Percentiles rank a stretch among this genome's conserved stretches.
Evolutionary conservation across 1,284 basidiomycete species (phyloP).

Genomic region (Takashimella koratensis): DNA sequence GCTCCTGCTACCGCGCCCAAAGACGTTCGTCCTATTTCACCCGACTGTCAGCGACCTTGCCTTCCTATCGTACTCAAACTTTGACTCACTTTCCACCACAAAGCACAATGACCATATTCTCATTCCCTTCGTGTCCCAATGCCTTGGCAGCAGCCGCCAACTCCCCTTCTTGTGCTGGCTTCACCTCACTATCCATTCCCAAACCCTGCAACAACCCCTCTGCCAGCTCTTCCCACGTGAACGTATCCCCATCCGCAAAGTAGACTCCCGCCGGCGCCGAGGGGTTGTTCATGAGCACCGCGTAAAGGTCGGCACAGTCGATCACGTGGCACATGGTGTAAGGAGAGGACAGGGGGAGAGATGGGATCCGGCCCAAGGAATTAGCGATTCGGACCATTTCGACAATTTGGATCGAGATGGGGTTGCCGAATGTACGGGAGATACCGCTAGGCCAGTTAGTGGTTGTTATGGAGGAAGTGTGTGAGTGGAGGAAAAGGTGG

Average conservation of each 20-base stretch:
- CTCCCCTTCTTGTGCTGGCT: not conserved
- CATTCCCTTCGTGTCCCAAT: not conserved
- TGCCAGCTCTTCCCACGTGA: not conserved
- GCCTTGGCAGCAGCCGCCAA: not conserved
- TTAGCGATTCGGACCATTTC: not conserved
- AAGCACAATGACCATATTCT: not conserved
- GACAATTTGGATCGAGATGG: conserved; percentile 4
- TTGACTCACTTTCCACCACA: not conserved
- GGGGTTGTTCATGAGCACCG: not conserved
- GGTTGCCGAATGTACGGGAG: conserved; percentile 1
- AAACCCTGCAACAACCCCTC: not conserved
- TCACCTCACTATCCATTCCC: not conserved
- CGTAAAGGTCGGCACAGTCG: not conserved
- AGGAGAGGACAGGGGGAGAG: not conserved
- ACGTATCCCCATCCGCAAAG: not conserved
- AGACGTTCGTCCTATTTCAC: not conserved
- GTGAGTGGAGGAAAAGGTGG: not conserved
- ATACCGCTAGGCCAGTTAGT: not conserved
- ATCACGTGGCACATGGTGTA: not conserved
- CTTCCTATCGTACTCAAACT: too few relatives aligned
- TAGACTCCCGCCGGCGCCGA: not conserved
- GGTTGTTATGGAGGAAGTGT: not conserved
- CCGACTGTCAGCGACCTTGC: too few relatives aligned
- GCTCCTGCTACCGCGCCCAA: not conserved
- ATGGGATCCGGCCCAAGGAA: not conserved